Conservation (phyloP, 192 early-diverging fungal species). For the Dispira parvispora region DNA sequence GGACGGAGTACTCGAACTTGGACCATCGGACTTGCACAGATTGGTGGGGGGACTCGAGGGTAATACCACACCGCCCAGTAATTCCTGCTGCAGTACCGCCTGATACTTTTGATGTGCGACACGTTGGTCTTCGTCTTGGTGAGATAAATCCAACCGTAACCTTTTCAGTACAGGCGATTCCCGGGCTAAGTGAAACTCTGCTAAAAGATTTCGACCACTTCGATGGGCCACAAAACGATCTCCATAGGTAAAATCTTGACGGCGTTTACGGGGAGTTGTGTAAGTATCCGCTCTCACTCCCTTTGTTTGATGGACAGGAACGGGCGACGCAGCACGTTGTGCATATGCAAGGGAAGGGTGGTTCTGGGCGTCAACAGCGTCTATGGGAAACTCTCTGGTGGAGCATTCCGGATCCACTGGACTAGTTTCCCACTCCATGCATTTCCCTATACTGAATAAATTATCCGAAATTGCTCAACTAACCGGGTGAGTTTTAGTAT, state of each 20-base stretch:
- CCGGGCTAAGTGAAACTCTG: neutral
- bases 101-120: conserved; percentile 7
- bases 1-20: neutral
- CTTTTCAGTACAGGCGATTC: neutral
- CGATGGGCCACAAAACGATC: conserved; percentile 7
- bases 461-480: no score
- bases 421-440: no score
- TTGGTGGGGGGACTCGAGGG: neutral
- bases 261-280: conserved; percentile 6
- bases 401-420: no score
- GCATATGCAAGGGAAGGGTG: no score
- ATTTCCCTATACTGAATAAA: no score
- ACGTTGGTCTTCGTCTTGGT: conserved; percentile 3
- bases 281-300: no score
- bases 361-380: no score
- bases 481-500: no score
- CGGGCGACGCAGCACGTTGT: no score
- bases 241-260: neutral
- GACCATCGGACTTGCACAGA: neutral
- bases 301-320: no score
- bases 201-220: conserved; percentile 3
- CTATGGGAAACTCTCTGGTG: no score
- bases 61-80: neutral
- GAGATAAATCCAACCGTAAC: neutral
- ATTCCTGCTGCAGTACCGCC: conserved; percentile 2